phyloP scores from a whole-genome alignment of 768 basidiomycete species.

The Naganishia vishniacii region DNA sequence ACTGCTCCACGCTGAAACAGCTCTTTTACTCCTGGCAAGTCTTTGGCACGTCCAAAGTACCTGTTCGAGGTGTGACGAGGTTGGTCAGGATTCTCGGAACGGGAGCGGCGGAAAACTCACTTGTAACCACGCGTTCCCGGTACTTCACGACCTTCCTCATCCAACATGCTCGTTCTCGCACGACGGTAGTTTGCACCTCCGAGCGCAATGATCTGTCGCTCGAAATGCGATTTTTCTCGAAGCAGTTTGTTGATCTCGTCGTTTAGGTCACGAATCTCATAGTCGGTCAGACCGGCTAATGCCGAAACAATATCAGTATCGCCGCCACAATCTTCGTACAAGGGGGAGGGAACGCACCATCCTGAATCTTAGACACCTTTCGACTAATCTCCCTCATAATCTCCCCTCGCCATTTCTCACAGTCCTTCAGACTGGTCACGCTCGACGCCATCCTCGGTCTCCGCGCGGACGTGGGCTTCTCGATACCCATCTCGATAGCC shows the following conservation, averaged over 20 bases:
- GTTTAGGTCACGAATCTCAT: conserved; percentile 90
- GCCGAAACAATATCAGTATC: not conserved
- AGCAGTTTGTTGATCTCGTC: conserved; percentile 95
- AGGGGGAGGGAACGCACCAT: conserved; percentile 56
- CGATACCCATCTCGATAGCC: conserved; percentile 87
- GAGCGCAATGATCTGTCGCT: conserved; percentile 91
- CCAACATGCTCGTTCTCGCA: conserved; percentile 81
- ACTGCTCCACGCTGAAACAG: conserved; percentile 69
- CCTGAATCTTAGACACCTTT: conserved; percentile 97
- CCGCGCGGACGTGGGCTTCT: conserved; percentile 67
- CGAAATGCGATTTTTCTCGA: conserved; percentile 95
- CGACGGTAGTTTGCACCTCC: conserved; percentile 94
- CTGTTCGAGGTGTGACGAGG: too few relatives aligned
- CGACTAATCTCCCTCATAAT: conserved; percentile 87
- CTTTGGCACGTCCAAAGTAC: conserved; percentile 95
- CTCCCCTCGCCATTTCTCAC: conserved; percentile 93
- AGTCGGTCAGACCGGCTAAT: conserved; percentile 83
- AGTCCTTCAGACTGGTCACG: conserved; percentile 85
- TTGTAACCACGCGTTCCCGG: conserved; percentile 97
- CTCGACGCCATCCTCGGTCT: conserved; percentile 85
- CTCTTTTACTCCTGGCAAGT: conserved; percentile 89
- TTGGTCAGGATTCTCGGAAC: too few relatives aligned
- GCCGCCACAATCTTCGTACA: not conserved
- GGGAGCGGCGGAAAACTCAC: conserved; percentile 52
- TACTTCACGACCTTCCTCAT: conserved; percentile 91